Evolutionary conservation across 352 stramenopile species (phyloP), one percentile per base, ranked within the genome.

Genomic region (Globisporangium paddicum): DNA sequence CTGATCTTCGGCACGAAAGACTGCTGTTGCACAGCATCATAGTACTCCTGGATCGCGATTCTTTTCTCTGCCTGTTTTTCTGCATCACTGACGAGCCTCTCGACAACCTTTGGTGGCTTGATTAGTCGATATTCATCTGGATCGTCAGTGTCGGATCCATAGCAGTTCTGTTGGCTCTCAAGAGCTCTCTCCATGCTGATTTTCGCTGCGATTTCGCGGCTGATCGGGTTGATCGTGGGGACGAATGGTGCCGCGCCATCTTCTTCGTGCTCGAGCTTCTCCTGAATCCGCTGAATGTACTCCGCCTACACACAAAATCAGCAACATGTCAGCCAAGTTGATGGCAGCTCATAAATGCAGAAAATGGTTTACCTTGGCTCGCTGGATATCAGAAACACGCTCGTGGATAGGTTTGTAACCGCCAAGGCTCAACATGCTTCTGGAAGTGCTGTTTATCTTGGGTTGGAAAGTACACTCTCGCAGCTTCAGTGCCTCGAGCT

Each of bases 331-430:
- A 53, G 3, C 2, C n/a, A n/a, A 9, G 7, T n/a, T 16, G 9
- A 10, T 7, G 3, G 23, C 1, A 9, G 5, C 4, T 28, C 14
- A 8, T 26, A 13, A 2, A 49, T 28, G 18, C 28, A 55, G 8
- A 38, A 37, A 9, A 30, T 40, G 13, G 30, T 26, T n/a, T 66
- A 93, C 80, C 74, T 89, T 90, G 35, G 73, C 71, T 10, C 79
- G 77, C 42, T 90, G 81, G 23, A 91, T 63, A 28, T 89, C 78
- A 0, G 60, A 66, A 8, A 91, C 49, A 1, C 83, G 75, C 34
- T 87, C 58, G 11, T 91, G 79, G 54, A 93, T 83, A 9, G 84
- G 84, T 40, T 86, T 89, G 58, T 91, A 83, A 40, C 77, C 66
- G 1, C 63, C 67, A 23, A 59, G 55, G 25, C 53, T 72, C 3